Percentiles rank a stretch among this genome's conserved stretches.
Evolutionary conservation across 2,329 filamentous ascomycete species (phyloP).

Genomic region (Penicillium sp.): DNA sequence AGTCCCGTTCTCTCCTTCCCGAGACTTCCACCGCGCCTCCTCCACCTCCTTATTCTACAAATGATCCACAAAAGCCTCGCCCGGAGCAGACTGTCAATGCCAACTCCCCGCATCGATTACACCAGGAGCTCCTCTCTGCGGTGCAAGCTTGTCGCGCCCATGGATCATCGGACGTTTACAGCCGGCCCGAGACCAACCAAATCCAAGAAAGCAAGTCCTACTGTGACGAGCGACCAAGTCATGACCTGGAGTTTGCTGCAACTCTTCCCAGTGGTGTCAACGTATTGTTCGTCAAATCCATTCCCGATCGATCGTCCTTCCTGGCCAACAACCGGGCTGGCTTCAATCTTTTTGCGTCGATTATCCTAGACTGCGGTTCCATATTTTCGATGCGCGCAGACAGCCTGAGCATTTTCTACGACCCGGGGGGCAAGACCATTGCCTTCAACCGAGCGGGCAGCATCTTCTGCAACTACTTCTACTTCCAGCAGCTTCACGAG

Average conservation of each 20-base stretch:
- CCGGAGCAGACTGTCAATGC: constrained; percentile 32
- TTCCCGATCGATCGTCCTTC: constrained; percentile 56
- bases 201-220: constrained; percentile 83
- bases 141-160: constrained; percentile 75
- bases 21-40: constrained; percentile 33
- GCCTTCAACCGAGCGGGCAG: constrained; percentile 87
- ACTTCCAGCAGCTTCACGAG: constrained; percentile 77
- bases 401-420: constrained; percentile 83
- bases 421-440: constrained; percentile 74
- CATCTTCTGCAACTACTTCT: constrained; percentile 91
- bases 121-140: constrained; percentile 64
- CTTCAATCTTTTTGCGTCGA: constrained; percentile 66
- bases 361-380: constrained; percentile 67
- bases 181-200: constrained; percentile 65
- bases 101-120: constrained; percentile 42
- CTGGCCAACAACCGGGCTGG: constrained; percentile 59
- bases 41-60: constrained; percentile 42
- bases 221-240: constrained; percentile 73
- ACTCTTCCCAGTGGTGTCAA: constrained; percentile 70
- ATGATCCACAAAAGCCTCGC: constrained; percentile 34
- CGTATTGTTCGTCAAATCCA: constrained; percentile 64
- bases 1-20: constrained; percentile 22
- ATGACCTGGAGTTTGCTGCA: constrained; percentile 70
- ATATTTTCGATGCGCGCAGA: constrained; percentile 70
- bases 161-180: constrained; percentile 71